Evolutionary conservation across 371 early-diverging fungal genomes (phyloP).

Genomic region (Massospora cicadina): DNA sequence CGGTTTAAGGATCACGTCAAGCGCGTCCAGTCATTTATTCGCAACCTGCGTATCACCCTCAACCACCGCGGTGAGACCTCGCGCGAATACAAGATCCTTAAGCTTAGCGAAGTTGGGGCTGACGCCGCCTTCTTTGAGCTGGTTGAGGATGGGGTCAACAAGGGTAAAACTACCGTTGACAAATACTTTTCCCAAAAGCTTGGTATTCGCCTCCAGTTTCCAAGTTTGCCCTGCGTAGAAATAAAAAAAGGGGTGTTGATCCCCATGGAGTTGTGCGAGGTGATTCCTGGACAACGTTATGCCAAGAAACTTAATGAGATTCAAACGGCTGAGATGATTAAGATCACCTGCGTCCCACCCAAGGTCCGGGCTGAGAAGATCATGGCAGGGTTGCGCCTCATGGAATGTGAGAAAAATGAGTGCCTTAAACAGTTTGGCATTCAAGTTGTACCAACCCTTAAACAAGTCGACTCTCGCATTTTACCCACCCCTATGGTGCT

Average conservation of each 20-base stretch:
- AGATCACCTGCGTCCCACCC: constrained; percentile 65
- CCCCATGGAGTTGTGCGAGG: constrained; percentile 76
- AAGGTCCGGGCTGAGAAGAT: constrained; percentile 40
- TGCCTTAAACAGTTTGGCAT: constrained; percentile 48
- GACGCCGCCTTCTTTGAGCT: not conserved
- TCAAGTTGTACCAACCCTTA: constrained; percentile 32
- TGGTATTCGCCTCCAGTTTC: constrained; percentile 39
- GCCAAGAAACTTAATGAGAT: constrained; percentile 54
- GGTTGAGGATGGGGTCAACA: constrained; percentile 8
- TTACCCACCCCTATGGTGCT: constrained; percentile 60
- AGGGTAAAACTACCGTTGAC: constrained; percentile 36
- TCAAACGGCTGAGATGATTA: constrained; percentile 85
- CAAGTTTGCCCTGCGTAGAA: constrained; percentile 68
- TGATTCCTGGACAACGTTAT: constrained; percentile 52
- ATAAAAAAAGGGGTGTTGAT: constrained; percentile 39
- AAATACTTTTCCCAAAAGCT: constrained; percentile 52
- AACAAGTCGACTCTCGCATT: constrained; percentile 39
- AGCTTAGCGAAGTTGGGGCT: not conserved
- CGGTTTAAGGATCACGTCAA: not conserved
- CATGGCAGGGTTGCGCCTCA: constrained; percentile 22
- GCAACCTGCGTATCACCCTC: not conserved
- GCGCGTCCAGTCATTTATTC: not conserved
- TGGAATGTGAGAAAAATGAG: constrained; percentile 30
- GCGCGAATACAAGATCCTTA: constrained; percentile 1
- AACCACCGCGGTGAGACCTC: not conserved